phyloP scores from a whole-genome alignment of 331 rosid genomes.

The Quercus phellos region DNA sequence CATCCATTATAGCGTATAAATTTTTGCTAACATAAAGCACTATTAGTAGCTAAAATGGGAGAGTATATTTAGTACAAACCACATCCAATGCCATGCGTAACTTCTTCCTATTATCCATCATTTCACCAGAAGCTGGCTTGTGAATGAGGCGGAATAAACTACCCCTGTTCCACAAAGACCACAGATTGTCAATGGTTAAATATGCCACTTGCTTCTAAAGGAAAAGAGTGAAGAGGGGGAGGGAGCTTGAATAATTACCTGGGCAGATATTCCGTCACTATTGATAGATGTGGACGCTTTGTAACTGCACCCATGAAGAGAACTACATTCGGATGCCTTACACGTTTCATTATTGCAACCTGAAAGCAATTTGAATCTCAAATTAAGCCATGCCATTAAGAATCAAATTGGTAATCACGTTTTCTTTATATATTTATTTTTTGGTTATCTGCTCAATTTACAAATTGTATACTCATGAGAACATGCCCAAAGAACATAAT shows the following conservation, averaged over 20 bases:
- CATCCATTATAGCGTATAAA: slow-evolving; percentile 9
- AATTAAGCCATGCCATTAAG: neutral
- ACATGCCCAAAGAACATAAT: neutral
- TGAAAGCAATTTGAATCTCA: slow-evolving; percentile 28
- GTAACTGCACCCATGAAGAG: slow-evolving; percentile 99
- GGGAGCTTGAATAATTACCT: slow-evolving; percentile 42
- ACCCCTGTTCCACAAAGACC: slow-evolving; percentile 52
- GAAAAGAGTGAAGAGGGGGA: neutral
- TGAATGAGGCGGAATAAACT: slow-evolving; percentile 85
- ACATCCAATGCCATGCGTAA: slow-evolving; percentile 91
- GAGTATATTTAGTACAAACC: slow-evolving; percentile 40
- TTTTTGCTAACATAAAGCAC: neutral
- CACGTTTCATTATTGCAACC: slow-evolving; percentile 99
- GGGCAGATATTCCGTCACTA: slow-evolving; percentile 89
- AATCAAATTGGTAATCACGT: neutral
- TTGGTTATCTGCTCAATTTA: neutral
- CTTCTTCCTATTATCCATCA: slow-evolving; percentile 72
- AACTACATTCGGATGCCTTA: slow-evolving; percentile 95
- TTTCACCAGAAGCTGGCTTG: slow-evolving; percentile 82
- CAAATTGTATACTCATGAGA: neutral
- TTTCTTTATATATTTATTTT: neutral
- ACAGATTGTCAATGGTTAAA: slow-evolving; percentile 7
- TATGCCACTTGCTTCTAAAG: neutral
- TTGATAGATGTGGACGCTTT: slow-evolving; percentile 79
- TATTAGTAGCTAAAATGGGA: neutral